These are phyloP conservation scores for Cyberlindnera suaveolens DNA, from an alignment of 805 yeast genomes.

Conservation along the genomic window DNA sequence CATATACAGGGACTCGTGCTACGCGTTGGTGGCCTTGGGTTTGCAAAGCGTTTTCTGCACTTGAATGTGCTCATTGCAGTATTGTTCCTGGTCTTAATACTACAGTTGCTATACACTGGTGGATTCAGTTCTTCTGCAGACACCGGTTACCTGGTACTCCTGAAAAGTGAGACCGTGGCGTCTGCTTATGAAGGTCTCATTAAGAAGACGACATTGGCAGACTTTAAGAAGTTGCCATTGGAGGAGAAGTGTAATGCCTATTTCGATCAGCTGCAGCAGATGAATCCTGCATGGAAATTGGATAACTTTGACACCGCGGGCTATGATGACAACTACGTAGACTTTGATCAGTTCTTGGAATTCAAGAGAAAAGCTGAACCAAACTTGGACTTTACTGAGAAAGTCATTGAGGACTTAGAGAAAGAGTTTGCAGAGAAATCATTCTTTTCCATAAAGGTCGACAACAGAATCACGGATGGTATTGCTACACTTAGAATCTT, in stretches of 20 bases:
- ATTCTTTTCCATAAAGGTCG: constrained; percentile 7
- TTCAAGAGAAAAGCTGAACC: constrained; percentile 3
- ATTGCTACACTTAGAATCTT: constrained; percentile 24
- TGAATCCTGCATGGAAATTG: constrained; percentile 15
- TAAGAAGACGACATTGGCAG: background rate
- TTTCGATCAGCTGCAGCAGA: constrained; percentile 8
- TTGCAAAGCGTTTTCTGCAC: constrained; percentile 14
- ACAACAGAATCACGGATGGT: constrained; percentile 16
- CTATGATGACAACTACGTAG: constrained; percentile 17
- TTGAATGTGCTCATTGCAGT: constrained; percentile 14
- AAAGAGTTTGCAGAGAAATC: constrained; percentile 9
- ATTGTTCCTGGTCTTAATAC: constrained; percentile 7
- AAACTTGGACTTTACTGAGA: constrained; percentile 5
- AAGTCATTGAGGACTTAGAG: constrained; percentile 6
- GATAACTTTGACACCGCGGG: constrained; percentile 15
- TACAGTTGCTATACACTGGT: constrained; percentile 7
- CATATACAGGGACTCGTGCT: too few relatives aligned
- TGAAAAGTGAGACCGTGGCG: constrained; percentile 14
- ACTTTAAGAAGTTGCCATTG: constrained; percentile 5
- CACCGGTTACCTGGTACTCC: constrained; percentile 5
- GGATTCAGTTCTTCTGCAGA: background rate
- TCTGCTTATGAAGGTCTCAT: constrained; percentile 13
- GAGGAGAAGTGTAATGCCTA: constrained; percentile 14
- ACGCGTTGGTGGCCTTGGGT: too few relatives aligned
- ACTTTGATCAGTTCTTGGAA: constrained; percentile 12